These are phyloP conservation scores for Cladophialophora yegresii DNA, from an alignment of 2,329 filamentous ascomycete species.

Conservation along the genomic window DNA sequence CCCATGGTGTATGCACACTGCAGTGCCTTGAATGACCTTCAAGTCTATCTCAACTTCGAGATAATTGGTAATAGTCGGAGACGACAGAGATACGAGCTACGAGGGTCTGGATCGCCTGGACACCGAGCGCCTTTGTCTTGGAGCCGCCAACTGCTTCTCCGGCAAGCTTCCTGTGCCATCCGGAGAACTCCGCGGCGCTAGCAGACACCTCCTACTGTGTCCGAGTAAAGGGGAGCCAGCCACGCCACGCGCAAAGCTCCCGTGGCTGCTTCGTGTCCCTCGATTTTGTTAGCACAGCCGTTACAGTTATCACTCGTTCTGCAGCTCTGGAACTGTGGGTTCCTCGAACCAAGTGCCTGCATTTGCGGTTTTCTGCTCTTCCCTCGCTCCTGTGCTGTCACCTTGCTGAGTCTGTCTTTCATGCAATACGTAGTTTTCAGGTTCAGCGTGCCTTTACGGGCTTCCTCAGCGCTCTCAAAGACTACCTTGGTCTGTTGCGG, in stretches of 20 bases:
- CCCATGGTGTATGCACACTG: neutral
- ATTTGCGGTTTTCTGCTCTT: constrained; percentile 11
- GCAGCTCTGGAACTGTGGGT: neutral
- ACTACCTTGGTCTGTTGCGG: neutral
- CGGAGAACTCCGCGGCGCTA: constrained; percentile 10
- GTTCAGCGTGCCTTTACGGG: neutral
- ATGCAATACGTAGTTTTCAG: neutral
- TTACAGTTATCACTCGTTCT: neutral
- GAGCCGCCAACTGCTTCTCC: neutral
- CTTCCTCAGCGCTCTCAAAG: constrained; percentile 9
- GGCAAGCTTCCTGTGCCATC: neutral
- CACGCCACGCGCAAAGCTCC: neutral
- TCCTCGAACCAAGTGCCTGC: constrained; percentile 12
- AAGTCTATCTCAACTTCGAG: neutral
- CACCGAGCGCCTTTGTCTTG: neutral
- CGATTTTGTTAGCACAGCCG: constrained; percentile 18
- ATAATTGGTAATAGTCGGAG: constrained; percentile 6
- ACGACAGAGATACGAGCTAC: neutral
- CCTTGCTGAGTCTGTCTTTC: constrained; percentile 1
- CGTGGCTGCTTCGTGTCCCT: neutral
- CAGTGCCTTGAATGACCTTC: neutral
- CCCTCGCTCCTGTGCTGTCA: constrained; percentile 5
- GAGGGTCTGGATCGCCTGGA: neutral
- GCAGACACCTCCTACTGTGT: too few relatives aligned
- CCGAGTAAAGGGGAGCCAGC: neutral